These are phyloP conservation scores for Blastocystis sp. DNA, from an alignment of 352 stramenopile species.

Conservation along the genomic window DNA sequence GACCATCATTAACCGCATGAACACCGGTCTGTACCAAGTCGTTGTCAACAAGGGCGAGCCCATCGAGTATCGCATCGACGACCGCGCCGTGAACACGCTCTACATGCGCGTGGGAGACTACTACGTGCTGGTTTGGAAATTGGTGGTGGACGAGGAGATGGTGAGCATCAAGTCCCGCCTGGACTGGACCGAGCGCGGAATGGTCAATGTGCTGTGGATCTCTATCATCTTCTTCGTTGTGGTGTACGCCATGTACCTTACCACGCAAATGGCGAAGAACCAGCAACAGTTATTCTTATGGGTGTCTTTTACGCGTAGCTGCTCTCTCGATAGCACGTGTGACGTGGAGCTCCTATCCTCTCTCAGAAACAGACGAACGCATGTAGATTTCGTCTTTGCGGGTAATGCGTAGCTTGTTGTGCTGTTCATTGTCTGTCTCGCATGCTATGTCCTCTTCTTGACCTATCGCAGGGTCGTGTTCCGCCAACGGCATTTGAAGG, in stretches of 20 bases:
- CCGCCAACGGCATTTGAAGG: background rate
- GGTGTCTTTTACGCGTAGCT: background rate
- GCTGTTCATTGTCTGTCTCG: background rate
- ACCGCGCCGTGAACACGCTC: background rate
- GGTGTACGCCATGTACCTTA: background rate
- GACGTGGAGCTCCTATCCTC: background rate
- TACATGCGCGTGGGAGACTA: background rate
- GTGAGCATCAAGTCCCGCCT: background rate
- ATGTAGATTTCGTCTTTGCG: background rate
- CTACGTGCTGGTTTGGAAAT: slow-evolving; percentile 41
- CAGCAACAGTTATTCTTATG: background rate
- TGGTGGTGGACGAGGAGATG: slow-evolving; percentile 29
- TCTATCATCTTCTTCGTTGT: slow-evolving; percentile 4
- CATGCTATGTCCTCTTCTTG: slow-evolving; percentile 2
- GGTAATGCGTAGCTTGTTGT: background rate
- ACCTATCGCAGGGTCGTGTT: slow-evolving; percentile 7
- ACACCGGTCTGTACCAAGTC: slow-evolving; percentile 59
- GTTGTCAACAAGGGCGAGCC: background rate
- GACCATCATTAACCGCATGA: background rate
- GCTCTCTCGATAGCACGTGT: background rate
- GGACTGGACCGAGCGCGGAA: background rate
- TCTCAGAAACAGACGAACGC: background rate
- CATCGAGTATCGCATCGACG: slow-evolving; percentile 13
- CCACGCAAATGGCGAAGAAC: background rate
- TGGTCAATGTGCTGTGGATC: slow-evolving; percentile 3